A percentile compares a stretch with the other conserved stretches of the same genome.
Evolutionary conservation across 352 stramenopile species (phyloP).

Genomic region (Pythium pectinolyticum): DNA sequence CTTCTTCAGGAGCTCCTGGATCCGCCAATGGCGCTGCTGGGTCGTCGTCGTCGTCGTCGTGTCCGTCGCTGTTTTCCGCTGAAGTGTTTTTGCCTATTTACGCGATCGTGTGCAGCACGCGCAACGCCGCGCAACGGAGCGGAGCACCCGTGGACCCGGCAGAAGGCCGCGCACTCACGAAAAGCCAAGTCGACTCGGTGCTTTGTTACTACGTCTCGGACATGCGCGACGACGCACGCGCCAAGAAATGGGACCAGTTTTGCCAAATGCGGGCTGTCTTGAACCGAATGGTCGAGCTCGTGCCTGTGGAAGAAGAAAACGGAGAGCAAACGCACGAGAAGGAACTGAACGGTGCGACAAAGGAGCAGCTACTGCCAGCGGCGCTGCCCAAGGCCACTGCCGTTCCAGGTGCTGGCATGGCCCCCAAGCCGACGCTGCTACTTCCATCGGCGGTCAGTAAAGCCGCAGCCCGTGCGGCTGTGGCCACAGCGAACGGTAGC

Average conservation of each 20-base stretch:
- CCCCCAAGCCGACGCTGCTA: constrained; percentile 12
- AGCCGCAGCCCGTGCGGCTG: background rate
- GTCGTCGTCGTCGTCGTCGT: no score
- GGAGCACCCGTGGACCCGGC: background rate
- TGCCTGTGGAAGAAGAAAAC: background rate
- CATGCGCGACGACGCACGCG: constrained; percentile 18
- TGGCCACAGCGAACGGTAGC: background rate
- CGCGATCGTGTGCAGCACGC: constrained; percentile 29
- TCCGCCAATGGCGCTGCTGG: no score
- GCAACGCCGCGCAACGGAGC: background rate
- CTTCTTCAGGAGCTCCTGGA: no score
- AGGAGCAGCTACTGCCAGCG: no score
- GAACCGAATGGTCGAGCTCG: constrained; percentile 18
- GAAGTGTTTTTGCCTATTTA: constrained; percentile 68
- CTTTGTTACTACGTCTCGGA: constrained; percentile 26
- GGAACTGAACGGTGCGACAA: background rate
- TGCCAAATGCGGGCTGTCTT: constrained; percentile 23
- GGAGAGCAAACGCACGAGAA: background rate
- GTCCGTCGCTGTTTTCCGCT: constrained; percentile 57
- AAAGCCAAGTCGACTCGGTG: constrained; percentile 26
- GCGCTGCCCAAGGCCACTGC: no score
- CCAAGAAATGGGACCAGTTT: constrained; percentile 25
- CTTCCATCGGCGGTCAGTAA: constrained; percentile 9
- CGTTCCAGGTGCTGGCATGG: background rate
- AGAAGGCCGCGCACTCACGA: constrained; percentile 2